phyloP scores from a whole-genome alignment of 768 basidiomycete genomes.

The Boletus speciosus region DNA sequence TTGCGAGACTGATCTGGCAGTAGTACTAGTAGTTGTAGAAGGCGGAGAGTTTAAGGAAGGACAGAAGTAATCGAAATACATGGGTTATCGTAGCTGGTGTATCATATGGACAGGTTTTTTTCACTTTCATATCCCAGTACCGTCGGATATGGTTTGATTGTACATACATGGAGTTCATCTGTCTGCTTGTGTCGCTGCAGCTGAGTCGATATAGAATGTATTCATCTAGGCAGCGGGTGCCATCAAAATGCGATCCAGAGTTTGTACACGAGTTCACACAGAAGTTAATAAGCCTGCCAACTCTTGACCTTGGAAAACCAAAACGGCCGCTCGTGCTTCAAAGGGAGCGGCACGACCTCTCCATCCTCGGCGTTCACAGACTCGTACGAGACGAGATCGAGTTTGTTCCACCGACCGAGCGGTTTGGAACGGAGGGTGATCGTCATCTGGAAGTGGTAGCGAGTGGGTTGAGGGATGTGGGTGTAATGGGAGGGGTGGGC shows the following conservation, averaged over 20 bases:
- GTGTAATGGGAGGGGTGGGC: constrained; percentile 6
- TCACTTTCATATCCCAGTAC: neutral
- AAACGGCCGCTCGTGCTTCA: constrained; percentile 87
- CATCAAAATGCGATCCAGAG: too few relatives aligned
- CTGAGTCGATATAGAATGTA: neutral
- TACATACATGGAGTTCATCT: neutral
- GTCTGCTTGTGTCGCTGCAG: neutral
- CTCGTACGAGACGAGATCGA: constrained; percentile 71
- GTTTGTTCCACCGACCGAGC: constrained; percentile 75
- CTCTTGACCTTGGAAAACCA: constrained; percentile 92
- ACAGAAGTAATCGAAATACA: constrained; percentile 34
- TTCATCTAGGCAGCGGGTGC: neutral
- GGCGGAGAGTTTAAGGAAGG: constrained; percentile 21
- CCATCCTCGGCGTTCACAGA: constrained; percentile 75
- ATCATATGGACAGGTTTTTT: constrained; percentile 24
- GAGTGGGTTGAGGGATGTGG: constrained; percentile 25
- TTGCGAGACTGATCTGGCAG: constrained; percentile 26
- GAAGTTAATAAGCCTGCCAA: constrained; percentile 36
- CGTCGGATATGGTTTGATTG: neutral
- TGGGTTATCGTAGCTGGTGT: constrained; percentile 27
- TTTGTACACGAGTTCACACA: neutral
- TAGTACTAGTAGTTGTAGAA: constrained; percentile 27
- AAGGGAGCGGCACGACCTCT: constrained; percentile 60
- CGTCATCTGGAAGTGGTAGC: constrained; percentile 74
- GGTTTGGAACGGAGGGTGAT: constrained; percentile 71